Evolutionary conservation across 2,329 filamentous ascomycete species (phyloP), one percentile per base, ranked within the genome.

Genomic region (Verticillium nonalfalfae): DNA sequence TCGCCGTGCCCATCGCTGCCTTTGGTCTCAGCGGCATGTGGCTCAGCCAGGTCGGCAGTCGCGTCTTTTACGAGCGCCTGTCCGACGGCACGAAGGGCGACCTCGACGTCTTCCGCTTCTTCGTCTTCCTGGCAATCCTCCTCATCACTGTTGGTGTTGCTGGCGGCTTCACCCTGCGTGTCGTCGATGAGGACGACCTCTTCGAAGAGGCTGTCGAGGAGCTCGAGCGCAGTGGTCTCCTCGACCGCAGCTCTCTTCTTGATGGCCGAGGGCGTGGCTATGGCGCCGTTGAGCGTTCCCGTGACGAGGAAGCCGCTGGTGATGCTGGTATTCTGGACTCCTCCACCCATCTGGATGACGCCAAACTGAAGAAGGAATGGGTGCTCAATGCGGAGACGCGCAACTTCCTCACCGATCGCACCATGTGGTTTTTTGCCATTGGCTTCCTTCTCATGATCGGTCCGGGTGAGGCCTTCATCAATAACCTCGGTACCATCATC

Each of bases 381-480:
- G 82, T 97, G 4, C 83, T 98, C 67, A 98, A 98, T 69, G 91
- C 91, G 55, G 94, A 97, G 73, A 98, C 95, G 0, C 82, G 87
- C 13, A 82, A 87, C 3, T 99, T 98, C 73, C 81, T 99, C 10
- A 82, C 85, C 31, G 95, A 99, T 68, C 87, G 85, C 63, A 97
- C 93, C 13, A 98, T 98, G 94, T 99, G 94, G 94, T 90, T 88
- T 72, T 89, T 99, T 67, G 92, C 94, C 0, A 79, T 88, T 1
- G 93, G 93, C 21, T 98, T 99, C 76, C 91, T 98, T 74, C 84
- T 98, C 65, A 91, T 97, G 68, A 91, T 93, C 60, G 95, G 95
- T 0, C 94, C 95, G 0, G 94, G 93, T n/a, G 95, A 99, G 76
- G 91, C 94, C 11, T 99, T 97, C 73, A 93, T 98, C 76, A 99